Conservation (phyloP, 2,329 filamentous ascomycete species). For the Aureobasidium sp. region DNA sequence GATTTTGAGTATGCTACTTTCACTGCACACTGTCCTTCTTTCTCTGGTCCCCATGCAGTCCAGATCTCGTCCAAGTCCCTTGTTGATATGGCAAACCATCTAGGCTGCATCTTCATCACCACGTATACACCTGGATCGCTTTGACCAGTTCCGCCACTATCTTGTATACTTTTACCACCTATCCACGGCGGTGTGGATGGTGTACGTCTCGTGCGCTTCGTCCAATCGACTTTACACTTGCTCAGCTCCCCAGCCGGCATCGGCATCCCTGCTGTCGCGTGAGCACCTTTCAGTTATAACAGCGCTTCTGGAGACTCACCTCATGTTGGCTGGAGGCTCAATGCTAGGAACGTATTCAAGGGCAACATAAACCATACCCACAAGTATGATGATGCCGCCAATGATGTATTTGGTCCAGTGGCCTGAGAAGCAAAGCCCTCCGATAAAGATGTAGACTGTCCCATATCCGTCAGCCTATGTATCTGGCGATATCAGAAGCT, state of each 20-base stretch:
- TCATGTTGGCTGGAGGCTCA: conserved; percentile 49
- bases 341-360: conserved; percentile 47
- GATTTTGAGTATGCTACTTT: background rate
- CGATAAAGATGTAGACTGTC: conserved; percentile 94
- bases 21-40: background rate
- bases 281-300: background rate
- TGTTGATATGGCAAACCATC: background rate
- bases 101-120: background rate
- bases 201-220: background rate
- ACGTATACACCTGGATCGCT: background rate
- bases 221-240: conserved; percentile 37
- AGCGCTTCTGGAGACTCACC: conserved; percentile 27
- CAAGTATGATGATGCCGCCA: conserved; percentile 67
- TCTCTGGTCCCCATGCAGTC: background rate
- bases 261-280: conserved; percentile 35
- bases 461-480: conserved; percentile 9
- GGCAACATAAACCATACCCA: conserved; percentile 66
- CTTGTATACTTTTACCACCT: background rate
- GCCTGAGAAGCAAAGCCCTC: conserved; percentile 70
- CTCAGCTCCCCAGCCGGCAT: conserved; percentile 47
- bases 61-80: background rate
- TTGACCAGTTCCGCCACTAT: background rate
- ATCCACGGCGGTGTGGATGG: background rate
- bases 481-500: background rate
- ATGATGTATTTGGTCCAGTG: conserved; percentile 63